Percentiles rank a stretch among this genome's conserved stretches.
Conservation (phyloP, 805 yeast species). For the Wilhelminamyces savonicus region DNA sequence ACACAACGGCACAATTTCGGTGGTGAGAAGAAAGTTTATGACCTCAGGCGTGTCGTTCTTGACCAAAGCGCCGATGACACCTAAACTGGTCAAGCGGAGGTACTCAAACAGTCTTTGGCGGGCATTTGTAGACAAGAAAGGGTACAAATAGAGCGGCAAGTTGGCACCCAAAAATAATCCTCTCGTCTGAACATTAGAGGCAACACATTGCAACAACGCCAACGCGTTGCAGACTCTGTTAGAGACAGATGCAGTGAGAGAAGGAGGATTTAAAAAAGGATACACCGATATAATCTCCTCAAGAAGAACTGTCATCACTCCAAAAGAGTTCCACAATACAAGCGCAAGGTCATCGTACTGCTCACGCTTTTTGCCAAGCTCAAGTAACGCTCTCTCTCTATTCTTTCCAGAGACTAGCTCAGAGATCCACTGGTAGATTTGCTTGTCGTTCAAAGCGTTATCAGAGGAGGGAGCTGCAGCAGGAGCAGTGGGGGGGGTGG, state of each 20-base stretch:
- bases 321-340: conserved; percentile 92
- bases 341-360: conserved; percentile 90
- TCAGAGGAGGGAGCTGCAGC: no score
- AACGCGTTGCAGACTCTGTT: conserved; percentile 94
- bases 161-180: conserved; percentile 82
- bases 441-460: conserved; percentile 52
- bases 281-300: conserved; percentile 89
- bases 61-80: conserved; percentile 95
- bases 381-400: conserved; percentile 87
- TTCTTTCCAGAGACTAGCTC: conserved; percentile 87
- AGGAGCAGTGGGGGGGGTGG: no score
- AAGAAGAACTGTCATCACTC: conserved; percentile 86
- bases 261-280: conserved; percentile 84
- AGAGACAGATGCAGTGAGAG: conserved; percentile 75
- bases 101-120: conserved; percentile 93
- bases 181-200: conserved; percentile 89
- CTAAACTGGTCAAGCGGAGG: conserved; percentile 83
- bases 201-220: conserved; percentile 93
- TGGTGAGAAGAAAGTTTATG: conserved; percentile 82
- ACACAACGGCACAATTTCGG: conserved; percentile 94
- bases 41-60: conserved; percentile 95
- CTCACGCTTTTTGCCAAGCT: conserved; percentile 89
- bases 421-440: conserved; percentile 83
- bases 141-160: conserved; percentile 86
- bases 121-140: conserved; percentile 87